Evolutionary conservation across 257 asterid genomes (phyloP), one percentile per base, ranked within the genome.

Genomic region (Solanum gracilifrons): DNA sequence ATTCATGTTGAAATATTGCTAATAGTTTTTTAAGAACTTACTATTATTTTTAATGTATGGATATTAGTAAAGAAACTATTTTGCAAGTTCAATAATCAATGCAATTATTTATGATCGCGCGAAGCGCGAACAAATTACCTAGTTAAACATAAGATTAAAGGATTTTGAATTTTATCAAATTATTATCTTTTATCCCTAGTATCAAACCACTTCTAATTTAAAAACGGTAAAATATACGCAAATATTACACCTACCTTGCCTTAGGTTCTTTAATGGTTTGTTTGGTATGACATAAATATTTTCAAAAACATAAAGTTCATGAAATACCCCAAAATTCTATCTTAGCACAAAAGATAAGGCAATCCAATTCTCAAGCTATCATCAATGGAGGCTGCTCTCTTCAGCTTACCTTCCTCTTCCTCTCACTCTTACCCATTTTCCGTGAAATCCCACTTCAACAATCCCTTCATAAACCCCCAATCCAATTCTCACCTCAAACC

Each of bases 361-460:
- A 82, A 82, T 62, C 71, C 58, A 9, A 64, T 35, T 32, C 86
- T 75, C 62, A 72, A 55, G 84, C 86, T 39, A 85, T 72, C 66
- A 71, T 58, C 88, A 87, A 95, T 94, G 98, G 98, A 95, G 89
- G 94, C 95, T 73, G 92, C 93, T 66, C 92, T 94, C 91, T 91
- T 93, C 93, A 85, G 95, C 80, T 75, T 90, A 91, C 48, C 84
- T 23, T 82, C 12, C 48, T 84, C 85, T 10, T 90, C 87, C 33
- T 76, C 91, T 88, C 31, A 79, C 51, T 33, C 88, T 76, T 77
- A 60, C 90, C 36, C 93, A 37, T 83, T 93, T 35, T 92, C 97
- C 79, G 90, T 94, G 87, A 94, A 96, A 89, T 89, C 96, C 92
- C 96, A 92, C 88, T 94, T 92, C 95, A 85, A 87, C 39, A 94